These are phyloP conservation scores for Irpex sp. DNA, from an alignment of 1,284 basidiomycete species.

Conservation along the genomic window DNA sequence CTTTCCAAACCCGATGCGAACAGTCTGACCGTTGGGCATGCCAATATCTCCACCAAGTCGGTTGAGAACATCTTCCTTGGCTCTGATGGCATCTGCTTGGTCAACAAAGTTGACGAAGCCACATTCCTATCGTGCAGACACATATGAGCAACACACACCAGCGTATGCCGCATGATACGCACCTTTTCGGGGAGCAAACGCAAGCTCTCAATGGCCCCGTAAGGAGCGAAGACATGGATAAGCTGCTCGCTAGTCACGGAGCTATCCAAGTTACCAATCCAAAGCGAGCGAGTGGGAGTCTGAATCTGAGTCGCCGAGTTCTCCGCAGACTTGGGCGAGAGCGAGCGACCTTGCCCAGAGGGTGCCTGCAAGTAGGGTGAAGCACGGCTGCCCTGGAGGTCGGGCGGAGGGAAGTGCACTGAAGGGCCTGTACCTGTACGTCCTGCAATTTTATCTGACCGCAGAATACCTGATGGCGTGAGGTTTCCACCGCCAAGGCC, in stretches of 20 bases:
- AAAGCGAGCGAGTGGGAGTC: conserved; percentile 91
- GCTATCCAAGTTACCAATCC: conserved; percentile 97
- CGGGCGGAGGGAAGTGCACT: conserved; percentile 68
- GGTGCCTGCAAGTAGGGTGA: conserved; percentile 69
- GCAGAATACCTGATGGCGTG: conserved; percentile 54
- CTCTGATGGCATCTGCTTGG: conserved; percentile 89
- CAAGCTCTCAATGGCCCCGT: conserved; percentile 95
- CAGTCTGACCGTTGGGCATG: conserved; percentile 89
- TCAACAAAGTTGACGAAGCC: conserved; percentile 99
- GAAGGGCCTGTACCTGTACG: conserved; percentile 51
- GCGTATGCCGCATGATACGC: conserved; percentile 17
- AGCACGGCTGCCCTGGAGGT: conserved; percentile 51
- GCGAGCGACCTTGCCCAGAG: conserved; percentile 56
- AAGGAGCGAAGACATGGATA: conserved; percentile 91
- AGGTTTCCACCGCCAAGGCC: conserved; percentile 37
- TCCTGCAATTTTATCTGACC: conserved; percentile 47
- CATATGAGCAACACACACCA: not conserved
- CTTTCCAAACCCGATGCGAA: conserved; percentile 97
- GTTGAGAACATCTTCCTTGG: conserved; percentile 95
- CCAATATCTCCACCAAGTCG: conserved; percentile 92
- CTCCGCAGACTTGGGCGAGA: conserved; percentile 73
- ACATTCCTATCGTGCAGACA: conserved; percentile 66
- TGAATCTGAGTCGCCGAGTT: conserved; percentile 68
- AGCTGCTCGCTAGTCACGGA: conserved; percentile 93
- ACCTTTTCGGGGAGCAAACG: conserved; percentile 96